Evolutionary conservation across 305 asterid species (phyloP).

Genomic region (Fraxinus sp.): DNA sequence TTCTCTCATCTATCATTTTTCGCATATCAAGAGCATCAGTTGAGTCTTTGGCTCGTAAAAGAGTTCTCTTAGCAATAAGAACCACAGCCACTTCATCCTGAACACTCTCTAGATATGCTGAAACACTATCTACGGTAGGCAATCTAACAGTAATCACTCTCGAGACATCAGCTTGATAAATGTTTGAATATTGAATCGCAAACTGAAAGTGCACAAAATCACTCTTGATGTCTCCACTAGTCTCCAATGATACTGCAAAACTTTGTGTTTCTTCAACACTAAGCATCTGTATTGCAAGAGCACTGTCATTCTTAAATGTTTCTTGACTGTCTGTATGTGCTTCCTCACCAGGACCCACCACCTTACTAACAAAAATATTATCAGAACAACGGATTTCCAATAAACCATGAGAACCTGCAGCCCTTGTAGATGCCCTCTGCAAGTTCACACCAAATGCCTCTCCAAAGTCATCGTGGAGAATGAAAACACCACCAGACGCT

Average conservation of each 20-base stretch:
- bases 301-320: constrained; percentile 56
- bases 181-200: constrained; percentile 67
- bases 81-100: constrained; percentile 93
- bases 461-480: constrained; percentile 92
- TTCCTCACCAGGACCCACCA: constrained; percentile 94
- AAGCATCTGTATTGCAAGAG: constrained; percentile 70
- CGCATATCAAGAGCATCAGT: constrained; percentile 71
- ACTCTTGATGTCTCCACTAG: constrained; percentile 75
- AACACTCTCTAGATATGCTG: constrained; percentile 79
- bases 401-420: constrained; percentile 91
- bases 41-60: constrained; percentile 66
- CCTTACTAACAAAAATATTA: constrained; percentile 75
- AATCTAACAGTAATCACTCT: constrained; percentile 81
- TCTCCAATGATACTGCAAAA: constrained; percentile 75
- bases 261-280: constrained; percentile 91
- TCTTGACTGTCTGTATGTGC: constrained; percentile 66
- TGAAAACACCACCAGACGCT: constrained; percentile 79
- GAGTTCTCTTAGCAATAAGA: constrained; percentile 79
- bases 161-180: constrained; percentile 82
- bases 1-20: constrained; percentile 72
- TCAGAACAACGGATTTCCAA: constrained; percentile 89
- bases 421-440: constrained; percentile 86
- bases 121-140: constrained; percentile 80
- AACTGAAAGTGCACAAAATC: constrained; percentile 85
- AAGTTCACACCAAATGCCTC: constrained; percentile 96